Base-by-base conservation (phyloP, 495 filamentous ascomycete species). In the Jackrogersella minutella region DNA sequence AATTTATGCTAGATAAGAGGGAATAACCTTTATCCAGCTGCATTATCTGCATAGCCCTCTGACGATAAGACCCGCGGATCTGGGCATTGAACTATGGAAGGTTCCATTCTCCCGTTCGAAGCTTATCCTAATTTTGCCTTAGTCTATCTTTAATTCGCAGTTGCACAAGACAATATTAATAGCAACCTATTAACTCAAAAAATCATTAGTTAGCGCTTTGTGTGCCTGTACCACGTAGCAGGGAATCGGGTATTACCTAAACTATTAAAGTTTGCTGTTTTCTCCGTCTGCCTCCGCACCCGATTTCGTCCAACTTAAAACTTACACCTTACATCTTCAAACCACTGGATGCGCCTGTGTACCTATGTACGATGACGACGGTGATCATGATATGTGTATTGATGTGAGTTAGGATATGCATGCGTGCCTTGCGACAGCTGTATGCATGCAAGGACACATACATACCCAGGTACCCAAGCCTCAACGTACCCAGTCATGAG, bases 221-320 rank as follows among this genome's bases (percentile, higher is more conserved):
- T 36, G 49, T 28, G 22, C 49, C 41, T 13, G 41, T 46, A 46
- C 41, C 33, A 54, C 34, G 33, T 50, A 16, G 54, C 53, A 46
- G 56, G 56, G 33, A n/a, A n/a, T 66, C 59, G 59, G 65, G 65
- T 63, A 64, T 68, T 68, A 68, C 58, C 64, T 68, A 68, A 66
- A 55, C 53, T 34, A 58, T 50, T 58, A 53, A 40, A 44, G 53
- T 58, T 59, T 59, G 16, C 28, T 62, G 21, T 40, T 57, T 40
- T 19, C 44, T 49, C 44, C 13, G 44, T 30, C 43, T 24, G 7
- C 41, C 52, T 62, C 65, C 65, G 59, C 59, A 59, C 65, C 59
- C 39, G 59, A 58, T 68, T 30, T 30, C 26, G 44, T 53, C 43
- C 17, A 50, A 44, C 47, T 52, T 22, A 36, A 33, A 33, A 9